Evolutionary conservation across 2,329 filamentous ascomycete species (phyloP), one percentile per base, ranked within the genome.

Genomic region (Penicillium fuscoglaucum): DNA sequence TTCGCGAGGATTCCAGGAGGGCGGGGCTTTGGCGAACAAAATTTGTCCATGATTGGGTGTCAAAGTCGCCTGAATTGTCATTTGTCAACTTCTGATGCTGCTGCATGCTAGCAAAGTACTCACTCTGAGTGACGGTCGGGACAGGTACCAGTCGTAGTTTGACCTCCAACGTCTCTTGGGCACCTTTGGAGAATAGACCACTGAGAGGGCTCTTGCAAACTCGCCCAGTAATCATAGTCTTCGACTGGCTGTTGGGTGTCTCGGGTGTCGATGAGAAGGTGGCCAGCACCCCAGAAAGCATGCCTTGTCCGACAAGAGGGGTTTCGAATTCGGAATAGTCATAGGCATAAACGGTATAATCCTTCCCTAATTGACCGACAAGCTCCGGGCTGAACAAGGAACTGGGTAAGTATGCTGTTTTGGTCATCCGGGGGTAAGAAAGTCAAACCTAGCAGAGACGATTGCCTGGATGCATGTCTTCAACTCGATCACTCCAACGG

Each of bases 261-360:
- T 82, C 79, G 9, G 50, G 4, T 26, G 80, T 82, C 55, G 82
- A 70, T 71, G 85, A 84, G 53, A 83, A 76, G n/a, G 82, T 81
- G 50, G 84, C 83, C 46, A 98, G 81, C 24, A 88, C 86, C 84
- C 90, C 89, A 39, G 95, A 98, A 21, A 99, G 82, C 87, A 98
- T 91, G 53, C 96, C 95, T 76, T 99, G 93, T 24, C 95, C 95
- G 26, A 97, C 93, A 56, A 98, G 83, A 53, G 96, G 95, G 19
- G 88, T 91, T 71, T 97, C 93, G 63, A 90, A 90, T 77, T 99
- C 95, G 13, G 95, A 97, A 75, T 93, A 98, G 75, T 99, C 95
- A 79, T 91, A 91, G 31, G 93, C 92, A 76, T 99, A 99, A 57
- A 99, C 87, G n/a, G 92, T 95, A 77, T 95, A 99, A 78, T 99